Conservation (phyloP, 2,329 filamentous ascomycete species). For the Lecanicillium sp. region DNA sequence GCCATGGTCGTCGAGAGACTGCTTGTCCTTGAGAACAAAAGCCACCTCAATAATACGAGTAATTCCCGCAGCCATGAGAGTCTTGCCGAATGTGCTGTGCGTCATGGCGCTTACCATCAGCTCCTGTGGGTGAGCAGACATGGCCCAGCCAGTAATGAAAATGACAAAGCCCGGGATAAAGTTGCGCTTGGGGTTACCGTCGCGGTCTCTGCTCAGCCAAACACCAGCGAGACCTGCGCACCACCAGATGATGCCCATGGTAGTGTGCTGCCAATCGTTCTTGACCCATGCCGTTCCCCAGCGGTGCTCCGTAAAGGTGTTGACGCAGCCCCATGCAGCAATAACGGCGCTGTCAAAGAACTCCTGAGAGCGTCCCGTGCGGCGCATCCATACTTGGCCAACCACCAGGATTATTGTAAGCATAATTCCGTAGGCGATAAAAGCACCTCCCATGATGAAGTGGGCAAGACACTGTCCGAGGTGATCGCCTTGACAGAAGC, state of each 20-base stretch:
- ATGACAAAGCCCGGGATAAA: slow-evolving; percentile 89
- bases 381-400: slow-evolving; percentile 78
- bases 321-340: slow-evolving; percentile 90
- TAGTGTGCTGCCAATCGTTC: slow-evolving; percentile 95
- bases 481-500: slow-evolving; percentile 90
- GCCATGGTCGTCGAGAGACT: slow-evolving; percentile 56
- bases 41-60: slow-evolving; percentile 84
- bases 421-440: slow-evolving; percentile 86
- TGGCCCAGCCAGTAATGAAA: slow-evolving; percentile 86
- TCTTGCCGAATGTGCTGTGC: slow-evolving; percentile 87
- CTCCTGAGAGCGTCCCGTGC: slow-evolving; percentile 81
- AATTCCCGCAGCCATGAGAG: slow-evolving; percentile 80
- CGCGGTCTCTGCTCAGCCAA: slow-evolving; percentile 79
- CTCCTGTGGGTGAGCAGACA: slow-evolving; percentile 84
- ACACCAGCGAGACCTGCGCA: slow-evolving; percentile 82
- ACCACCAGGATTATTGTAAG: slow-evolving; percentile 80
- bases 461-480: slow-evolving; percentile 88
- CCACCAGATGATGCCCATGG: slow-evolving; percentile 99
- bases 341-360: slow-evolving; percentile 94
- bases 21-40: slow-evolving; percentile 72
- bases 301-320: slow-evolving; percentile 94
- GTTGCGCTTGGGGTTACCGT: slow-evolving; percentile 83
- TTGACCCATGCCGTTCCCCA: slow-evolving; percentile 86
- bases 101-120: slow-evolving; percentile 79
- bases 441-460: slow-evolving; percentile 97